phyloP scores from a whole-genome alignment of 1,284 basidiomycete species.

The Paramarasmius palmivorus region DNA sequence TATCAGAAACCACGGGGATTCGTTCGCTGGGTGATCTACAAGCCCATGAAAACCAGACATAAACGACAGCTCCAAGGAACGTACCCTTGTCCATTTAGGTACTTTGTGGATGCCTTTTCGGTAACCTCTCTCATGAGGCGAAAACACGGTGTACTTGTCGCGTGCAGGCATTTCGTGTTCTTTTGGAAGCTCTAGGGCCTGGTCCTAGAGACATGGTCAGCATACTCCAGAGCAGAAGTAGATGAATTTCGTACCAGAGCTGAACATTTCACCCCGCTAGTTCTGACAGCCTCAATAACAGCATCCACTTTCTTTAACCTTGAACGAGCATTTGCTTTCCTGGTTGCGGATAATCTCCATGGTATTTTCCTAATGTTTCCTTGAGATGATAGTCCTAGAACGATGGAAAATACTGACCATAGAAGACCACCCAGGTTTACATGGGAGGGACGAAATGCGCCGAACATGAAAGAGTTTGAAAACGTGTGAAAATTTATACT shows the following conservation, averaged over 20 bases:
- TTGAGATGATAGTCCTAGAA: not conserved
- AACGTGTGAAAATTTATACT: slow-evolving; percentile 31
- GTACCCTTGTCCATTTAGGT: slow-evolving; percentile 89
- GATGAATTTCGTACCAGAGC: slow-evolving; percentile 58
- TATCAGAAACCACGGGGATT: slow-evolving; percentile 89
- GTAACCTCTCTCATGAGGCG: slow-evolving; percentile 70
- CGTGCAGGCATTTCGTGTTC: slow-evolving; percentile 84
- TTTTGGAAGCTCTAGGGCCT: slow-evolving; percentile 79
- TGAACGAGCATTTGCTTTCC: slow-evolving; percentile 89
- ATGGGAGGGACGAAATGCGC: slow-evolving; percentile 72
- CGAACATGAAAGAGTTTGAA: slow-evolving; percentile 56
- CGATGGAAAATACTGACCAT: slow-evolving; percentile 52
- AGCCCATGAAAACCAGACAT: slow-evolving; percentile 12
- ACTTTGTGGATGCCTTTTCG: slow-evolving; percentile 96
- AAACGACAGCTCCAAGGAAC: slow-evolving; percentile 27
- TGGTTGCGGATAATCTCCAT: slow-evolving; percentile 88
- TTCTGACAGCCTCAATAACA: slow-evolving; percentile 86
- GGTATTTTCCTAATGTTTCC: slow-evolving; percentile 83
- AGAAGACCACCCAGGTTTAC: slow-evolving; percentile 74
- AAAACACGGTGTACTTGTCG: slow-evolving; percentile 97
- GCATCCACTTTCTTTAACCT: slow-evolving; percentile 91
- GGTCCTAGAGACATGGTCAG: slow-evolving; percentile 39
- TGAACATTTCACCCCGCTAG: slow-evolving; percentile 77
- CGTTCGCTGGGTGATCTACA: slow-evolving; percentile 75
- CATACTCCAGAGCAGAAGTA: slow-evolving; percentile 5